These are phyloP conservation scores for Botrytis fabae DNA, from an alignment of 2,329 filamentous ascomycete genomes.

Conservation along the genomic window DNA sequence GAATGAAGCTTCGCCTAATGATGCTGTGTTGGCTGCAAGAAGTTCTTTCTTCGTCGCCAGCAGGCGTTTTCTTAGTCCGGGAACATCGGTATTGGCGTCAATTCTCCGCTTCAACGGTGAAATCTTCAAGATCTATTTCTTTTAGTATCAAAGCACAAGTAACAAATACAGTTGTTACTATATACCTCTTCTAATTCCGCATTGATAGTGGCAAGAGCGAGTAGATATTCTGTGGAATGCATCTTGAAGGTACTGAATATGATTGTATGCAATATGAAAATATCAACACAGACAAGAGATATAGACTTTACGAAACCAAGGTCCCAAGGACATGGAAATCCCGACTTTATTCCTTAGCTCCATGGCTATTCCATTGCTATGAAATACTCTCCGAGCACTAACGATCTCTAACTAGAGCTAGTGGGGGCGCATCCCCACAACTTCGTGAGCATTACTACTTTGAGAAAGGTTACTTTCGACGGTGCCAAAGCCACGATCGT, in stretches of 20 bases:
- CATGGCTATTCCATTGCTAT: not conserved
- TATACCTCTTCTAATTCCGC: slow-evolving; percentile 30
- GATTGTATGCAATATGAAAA: not conserved
- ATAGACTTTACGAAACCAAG: not conserved
- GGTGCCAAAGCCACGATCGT: not conserved
- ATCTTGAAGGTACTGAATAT: not conserved
- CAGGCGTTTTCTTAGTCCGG: not conserved
- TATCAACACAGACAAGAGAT: not conserved
- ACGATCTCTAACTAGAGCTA: not conserved
- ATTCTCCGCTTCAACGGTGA: not conserved
- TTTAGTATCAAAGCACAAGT: not conserved
- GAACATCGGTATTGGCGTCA: not conserved
- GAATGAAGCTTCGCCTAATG: slow-evolving; percentile 14
- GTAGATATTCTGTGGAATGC: slow-evolving; percentile 22
- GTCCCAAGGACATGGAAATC: not conserved
- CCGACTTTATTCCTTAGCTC: not conserved
- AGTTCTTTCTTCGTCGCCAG: not conserved
- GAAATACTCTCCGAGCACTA: not conserved
- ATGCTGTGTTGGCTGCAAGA: not conserved
- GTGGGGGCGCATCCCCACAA: not conserved
- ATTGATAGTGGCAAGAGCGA: slow-evolving; percentile 28
- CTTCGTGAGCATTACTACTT: slow-evolving; percentile 20
- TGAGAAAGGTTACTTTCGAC: slow-evolving; percentile 2
- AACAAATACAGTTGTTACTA: not conserved
- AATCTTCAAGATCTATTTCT: not conserved